Conservation (phyloP, 352 stramenopile genomes). For the Phytophthora syringae region DNA sequence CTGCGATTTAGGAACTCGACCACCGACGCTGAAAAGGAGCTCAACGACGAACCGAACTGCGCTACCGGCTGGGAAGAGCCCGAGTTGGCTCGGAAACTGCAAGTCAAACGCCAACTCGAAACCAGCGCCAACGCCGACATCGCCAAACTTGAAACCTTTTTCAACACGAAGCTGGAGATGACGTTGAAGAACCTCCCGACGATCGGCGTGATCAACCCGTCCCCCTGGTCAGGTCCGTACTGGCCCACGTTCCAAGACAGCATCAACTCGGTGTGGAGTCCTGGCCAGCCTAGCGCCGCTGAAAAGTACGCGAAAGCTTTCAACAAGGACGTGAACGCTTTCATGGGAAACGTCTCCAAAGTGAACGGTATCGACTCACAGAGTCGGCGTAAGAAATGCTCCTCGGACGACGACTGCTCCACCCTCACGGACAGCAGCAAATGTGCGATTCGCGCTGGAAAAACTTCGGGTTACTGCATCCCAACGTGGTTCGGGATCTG, state of each 20-base stretch:
- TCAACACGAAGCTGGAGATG: slow-evolving; percentile 12
- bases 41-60: neutral
- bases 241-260: slow-evolving; percentile 57
- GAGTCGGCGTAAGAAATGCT: slow-evolving; percentile 29
- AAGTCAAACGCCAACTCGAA: neutral
- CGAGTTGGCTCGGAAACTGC: neutral
- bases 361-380: slow-evolving; percentile 41
- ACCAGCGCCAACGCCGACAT: neutral
- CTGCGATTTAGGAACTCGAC: neutral
- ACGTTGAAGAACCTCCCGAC: slow-evolving; percentile 28
- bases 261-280: slow-evolving; percentile 58
- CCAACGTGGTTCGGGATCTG: slow-evolving; percentile 57
- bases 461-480: slow-evolving; percentile 54
- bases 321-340: slow-evolving; percentile 33
- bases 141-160: slow-evolving; percentile 11
- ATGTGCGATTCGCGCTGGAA: slow-evolving; percentile 36
- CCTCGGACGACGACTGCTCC: slow-evolving; percentile 31
- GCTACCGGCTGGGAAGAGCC: neutral
- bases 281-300: slow-evolving; percentile 31
- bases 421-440: slow-evolving; percentile 20
- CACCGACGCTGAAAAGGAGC: neutral
- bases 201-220: neutral
- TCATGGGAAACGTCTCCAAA: slow-evolving; percentile 48
- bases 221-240: slow-evolving; percentile 31
- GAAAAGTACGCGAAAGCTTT: slow-evolving; percentile 65